phyloP scores from a whole-genome alignment of 495 filamentous ascomycete genomes.

The Entonaema liquescens region DNA sequence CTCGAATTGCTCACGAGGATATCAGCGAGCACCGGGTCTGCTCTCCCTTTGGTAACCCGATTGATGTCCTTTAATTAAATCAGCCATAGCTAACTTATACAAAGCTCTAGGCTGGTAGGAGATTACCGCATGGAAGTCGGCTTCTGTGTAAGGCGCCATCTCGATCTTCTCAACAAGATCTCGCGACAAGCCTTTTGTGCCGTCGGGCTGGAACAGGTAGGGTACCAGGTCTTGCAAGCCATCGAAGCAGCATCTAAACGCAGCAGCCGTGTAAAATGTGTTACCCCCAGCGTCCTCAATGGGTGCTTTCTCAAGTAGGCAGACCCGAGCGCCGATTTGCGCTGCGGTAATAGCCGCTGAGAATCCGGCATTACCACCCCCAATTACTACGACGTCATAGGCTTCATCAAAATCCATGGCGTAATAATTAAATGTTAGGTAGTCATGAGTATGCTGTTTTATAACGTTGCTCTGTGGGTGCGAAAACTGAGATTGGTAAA shows the following conservation, averaged over 20 bases:
- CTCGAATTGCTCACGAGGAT: conserved; percentile 58
- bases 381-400: conserved; percentile 63
- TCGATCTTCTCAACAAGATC: conserved; percentile 55
- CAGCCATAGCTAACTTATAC: background rate
- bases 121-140: conserved; percentile 39
- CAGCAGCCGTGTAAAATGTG: conserved; percentile 66
- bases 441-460: background rate
- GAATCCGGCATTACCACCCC: conserved; percentile 68
- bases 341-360: conserved; percentile 61
- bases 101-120: background rate
- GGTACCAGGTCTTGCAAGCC: conserved; percentile 58
- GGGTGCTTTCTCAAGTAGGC: conserved; percentile 65
- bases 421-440: background rate
- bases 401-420: conserved; percentile 36
- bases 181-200: conserved; percentile 49
- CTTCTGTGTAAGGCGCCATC: conserved; percentile 43
- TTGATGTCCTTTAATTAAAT: conserved; percentile 53
- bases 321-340: conserved; percentile 49
- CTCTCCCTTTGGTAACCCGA: conserved; percentile 58
- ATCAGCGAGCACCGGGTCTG: conserved; percentile 53
- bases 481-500: background rate
- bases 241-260: conserved; percentile 58
- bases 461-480: background rate
- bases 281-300: conserved; percentile 65
- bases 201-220: conserved; percentile 40